Conservation (phyloP, 2,329 filamentous ascomycete species). For the Ascochyta fabae region DNA sequence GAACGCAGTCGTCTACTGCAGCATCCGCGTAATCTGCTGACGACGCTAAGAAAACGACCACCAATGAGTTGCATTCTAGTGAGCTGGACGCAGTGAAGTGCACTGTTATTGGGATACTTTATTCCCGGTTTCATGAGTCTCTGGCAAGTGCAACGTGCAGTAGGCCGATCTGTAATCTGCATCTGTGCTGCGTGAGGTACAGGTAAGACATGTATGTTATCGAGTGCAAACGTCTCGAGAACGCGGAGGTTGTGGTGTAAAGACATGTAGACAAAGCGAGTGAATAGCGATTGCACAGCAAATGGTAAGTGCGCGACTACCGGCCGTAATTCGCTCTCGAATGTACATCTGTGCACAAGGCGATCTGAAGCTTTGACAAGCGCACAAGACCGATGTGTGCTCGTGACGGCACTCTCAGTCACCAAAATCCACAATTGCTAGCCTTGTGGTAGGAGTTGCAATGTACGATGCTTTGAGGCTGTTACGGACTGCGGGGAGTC, state of each 20-base stretch:
- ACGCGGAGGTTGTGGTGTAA: no score
- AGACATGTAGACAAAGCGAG: no score
- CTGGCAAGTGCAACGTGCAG: not conserved
- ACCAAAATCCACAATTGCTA: not conserved
- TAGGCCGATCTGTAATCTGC: not conserved
- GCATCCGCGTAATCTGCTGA: conserved; percentile 28
- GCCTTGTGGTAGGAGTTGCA: conserved; percentile 1
- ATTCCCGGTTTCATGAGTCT: not conserved
- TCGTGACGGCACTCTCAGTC: conserved; percentile 4
- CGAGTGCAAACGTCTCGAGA: no score
- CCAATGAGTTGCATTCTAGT: not conserved
- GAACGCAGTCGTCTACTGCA: not conserved
- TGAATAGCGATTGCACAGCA: not conserved
- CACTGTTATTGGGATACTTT: not conserved
- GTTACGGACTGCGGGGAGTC: conserved; percentile 7
- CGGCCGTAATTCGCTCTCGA: not conserved
- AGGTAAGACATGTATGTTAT: no score
- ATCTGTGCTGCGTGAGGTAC: not conserved
- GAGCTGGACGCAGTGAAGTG: not conserved
- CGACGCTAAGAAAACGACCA: conserved; percentile 15
- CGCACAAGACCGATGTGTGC: conserved; percentile 1
- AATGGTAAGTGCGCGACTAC: not conserved
- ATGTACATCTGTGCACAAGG: conserved; percentile 5
- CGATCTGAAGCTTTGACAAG: conserved; percentile 13
- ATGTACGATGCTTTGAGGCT: conserved; percentile 7